Conservation (phyloP, 139 green algal species). For the Trebouxia sp. region DNA sequence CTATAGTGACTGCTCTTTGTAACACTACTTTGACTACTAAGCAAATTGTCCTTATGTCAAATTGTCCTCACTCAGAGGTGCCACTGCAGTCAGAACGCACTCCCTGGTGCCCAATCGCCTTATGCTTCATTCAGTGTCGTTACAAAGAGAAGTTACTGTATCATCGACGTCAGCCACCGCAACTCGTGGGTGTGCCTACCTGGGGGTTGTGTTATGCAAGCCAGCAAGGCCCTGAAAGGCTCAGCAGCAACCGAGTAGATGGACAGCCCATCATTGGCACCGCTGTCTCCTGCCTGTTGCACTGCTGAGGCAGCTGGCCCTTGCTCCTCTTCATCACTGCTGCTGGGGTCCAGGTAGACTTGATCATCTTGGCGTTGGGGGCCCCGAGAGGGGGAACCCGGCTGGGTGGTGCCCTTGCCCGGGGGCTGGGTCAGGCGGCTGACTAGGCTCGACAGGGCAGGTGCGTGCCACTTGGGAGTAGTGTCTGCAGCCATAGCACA, state of each 20-base stretch:
- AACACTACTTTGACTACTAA: background rate
- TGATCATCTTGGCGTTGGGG: background rate
- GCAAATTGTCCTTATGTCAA: background rate
- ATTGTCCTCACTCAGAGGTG: no score
- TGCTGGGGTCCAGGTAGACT: slow-evolving; percentile 6
- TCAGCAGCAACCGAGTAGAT: slow-evolving; percentile 22
- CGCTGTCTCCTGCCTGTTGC: background rate
- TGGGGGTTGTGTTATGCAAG: background rate
- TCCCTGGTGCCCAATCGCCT: no score
- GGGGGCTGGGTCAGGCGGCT: background rate
- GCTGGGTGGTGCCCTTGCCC: background rate
- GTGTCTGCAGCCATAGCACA: background rate
- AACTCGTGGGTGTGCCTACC: no score
- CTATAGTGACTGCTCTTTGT: no score
- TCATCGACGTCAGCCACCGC: no score
- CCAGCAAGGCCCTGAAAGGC: slow-evolving; percentile 9
- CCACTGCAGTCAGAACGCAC: no score
- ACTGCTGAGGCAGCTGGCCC: background rate
- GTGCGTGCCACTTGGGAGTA: slow-evolving; percentile 11
- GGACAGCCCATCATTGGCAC: background rate
- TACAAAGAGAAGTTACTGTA: no score
- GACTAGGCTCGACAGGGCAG: slow-evolving; percentile 28
- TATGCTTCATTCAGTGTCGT: no score
- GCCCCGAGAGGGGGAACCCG: background rate
- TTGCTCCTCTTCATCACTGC: slow-evolving; percentile 11